These are phyloP conservation scores for Stagonosporopsis chrysanthemi DNA, from an alignment of 2,329 filamentous ascomycete species.

Conservation along the genomic window DNA sequence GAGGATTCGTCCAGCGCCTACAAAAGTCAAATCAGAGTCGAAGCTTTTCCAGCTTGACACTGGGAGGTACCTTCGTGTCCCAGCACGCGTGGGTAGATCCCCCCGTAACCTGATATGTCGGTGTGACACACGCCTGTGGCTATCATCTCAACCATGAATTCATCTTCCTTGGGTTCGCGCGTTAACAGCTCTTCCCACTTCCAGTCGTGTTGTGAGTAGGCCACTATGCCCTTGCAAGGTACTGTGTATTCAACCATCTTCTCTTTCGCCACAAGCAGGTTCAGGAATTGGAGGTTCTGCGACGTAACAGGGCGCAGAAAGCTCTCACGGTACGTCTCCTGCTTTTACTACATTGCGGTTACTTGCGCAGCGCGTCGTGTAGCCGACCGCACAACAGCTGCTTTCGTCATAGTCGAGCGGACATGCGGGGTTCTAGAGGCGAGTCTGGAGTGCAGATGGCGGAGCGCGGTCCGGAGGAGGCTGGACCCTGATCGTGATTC, in stretches of 20 bases:
- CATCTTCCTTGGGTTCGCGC: conserved; percentile 52
- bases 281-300: not conserved
- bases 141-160: conserved; percentile 62
- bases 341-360: conserved; percentile 7
- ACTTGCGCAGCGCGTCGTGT: conserved; percentile 12
- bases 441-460: conserved; percentile 12
- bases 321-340: not conserved
- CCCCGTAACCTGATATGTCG: conserved; percentile 48
- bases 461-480: conserved; percentile 12
- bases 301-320: not conserved
- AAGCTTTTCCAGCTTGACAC: not conserved
- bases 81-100: conserved; percentile 56
- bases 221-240: conserved; percentile 25
- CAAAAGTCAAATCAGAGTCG: conserved; percentile 1
- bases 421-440: conserved; percentile 11
- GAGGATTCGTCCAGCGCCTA: conserved; percentile 58
- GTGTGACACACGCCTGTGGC: conserved; percentile 65
- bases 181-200: conserved; percentile 24
- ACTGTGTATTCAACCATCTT: conserved; percentile 20
- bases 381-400: conserved; percentile 12
- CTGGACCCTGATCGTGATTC: conserved; percentile 6
- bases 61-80: conserved; percentile 58
- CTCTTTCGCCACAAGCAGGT: not conserved
- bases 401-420: conserved; percentile 18
- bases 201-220: conserved; percentile 26